Base-by-base conservation (phyloP, 495 filamentous ascomycete species). In the Rhypophila decipiens region DNA sequence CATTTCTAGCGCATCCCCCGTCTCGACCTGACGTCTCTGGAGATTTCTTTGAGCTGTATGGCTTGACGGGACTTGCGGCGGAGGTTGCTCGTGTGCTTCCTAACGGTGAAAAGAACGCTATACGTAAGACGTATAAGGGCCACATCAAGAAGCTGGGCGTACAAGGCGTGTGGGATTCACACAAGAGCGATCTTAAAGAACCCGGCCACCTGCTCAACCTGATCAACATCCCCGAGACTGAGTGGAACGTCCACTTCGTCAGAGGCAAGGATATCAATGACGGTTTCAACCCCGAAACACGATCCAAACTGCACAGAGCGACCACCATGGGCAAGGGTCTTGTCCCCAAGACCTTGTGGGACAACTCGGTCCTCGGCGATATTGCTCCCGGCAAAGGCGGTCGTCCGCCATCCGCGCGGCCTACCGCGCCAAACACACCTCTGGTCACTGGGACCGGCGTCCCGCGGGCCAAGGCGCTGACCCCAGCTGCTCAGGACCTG, bases 111-210 rank as follows among this genome's bases (percentile, higher is more conserved):
- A 80, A 80, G 65, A 75, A 73, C 54, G 69, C 71, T 47, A 64
- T 80, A 29, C 68, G 76, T 7, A 80, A 80, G 58, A 78, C 76
- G 5, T 80, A 80, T 60, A 80, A 80, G 63, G 74, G 73, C 11
- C 67, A 78, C 34, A 75, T 80, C 51, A 77, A 75, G 63, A 70
- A 67, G 44, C 60, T 77, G n/a, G 71, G 71, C 45, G 58, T 80
- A 2, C 67, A 66, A 49, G 76, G 76, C 23, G 65, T 72, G 24
- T 80, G 76, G 50, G 75, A 80, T 47, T 68, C 68, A 1, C 64
- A 67, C 22, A 76, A 73, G 60, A 63, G 70, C 34, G 71, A 77
- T 10, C 47, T 51, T 12, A 57, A 68, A 7, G 59, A 53, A 0
- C 59, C 52, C 1, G 62, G 69, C 27, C 54, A 65, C 34, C 54